Evolutionary conservation across 2,329 filamentous ascomycete genomes (phyloP), one percentile per base, ranked within the genome.

Genomic region (Amesomyces nigricolor): DNA sequence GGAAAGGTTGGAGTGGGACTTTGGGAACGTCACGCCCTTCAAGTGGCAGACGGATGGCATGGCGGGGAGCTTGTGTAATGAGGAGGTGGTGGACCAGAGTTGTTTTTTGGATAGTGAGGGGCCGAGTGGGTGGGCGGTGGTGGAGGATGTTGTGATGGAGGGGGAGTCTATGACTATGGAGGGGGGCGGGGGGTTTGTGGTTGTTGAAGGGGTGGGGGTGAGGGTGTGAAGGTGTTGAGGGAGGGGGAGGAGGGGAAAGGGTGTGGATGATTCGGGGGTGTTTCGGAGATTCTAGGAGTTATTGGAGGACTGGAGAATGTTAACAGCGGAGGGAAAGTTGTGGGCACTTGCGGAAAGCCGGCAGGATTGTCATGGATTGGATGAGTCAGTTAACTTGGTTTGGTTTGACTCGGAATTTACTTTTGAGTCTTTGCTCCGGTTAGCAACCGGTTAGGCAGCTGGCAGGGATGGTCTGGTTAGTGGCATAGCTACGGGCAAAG

Each of bases 91-190:
- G 26, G 38, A 8, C 2, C 14, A 26, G n/a, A 47, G 35, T 16
- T 54, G 58, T 13, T 64, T 63, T 22, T 37, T 64, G 19, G 62
- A 58, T 13, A 63, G 61, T 16, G 60, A 63, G 35, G 58, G 43
- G 17, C 62, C 62, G 42, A 63, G 50, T 16, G 62, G 62, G 3
- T 64, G 62, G 62, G 52, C 47, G 16, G 14, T 39, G 40, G 55
- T 56, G 1, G 56, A 50, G 37, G 59, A 61, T 52, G 14, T 62
- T 17, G 56, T 57, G n/a, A 44, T 11, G 32, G 53, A 43, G 5
- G 48, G 19, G 35, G 17, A 47, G 17, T 19, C 17, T 19, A 19
- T 19, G 17, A 19, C 17, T 19, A 19, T 19, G 45, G 47, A 39
- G 47, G 37, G 10, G 6, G n/a, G 19, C n/a, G 42, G 19, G 4